Base-by-base conservation (phyloP, 352 stramenopile genomes). In the Pythium utonaiense region DNA sequence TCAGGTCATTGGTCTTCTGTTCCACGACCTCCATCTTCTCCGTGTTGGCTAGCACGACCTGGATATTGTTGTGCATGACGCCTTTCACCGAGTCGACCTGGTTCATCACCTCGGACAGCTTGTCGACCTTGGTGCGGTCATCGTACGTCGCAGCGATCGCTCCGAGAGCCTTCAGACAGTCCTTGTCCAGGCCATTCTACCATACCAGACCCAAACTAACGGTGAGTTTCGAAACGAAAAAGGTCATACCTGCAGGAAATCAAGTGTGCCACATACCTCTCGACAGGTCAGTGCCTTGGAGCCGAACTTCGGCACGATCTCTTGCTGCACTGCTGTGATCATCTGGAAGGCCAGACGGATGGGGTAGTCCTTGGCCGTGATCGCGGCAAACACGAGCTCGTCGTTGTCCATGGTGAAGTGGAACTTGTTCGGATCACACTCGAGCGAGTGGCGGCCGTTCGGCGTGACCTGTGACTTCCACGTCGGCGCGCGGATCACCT, bases 401-500 rank as follows among this genome's bases (percentile, higher is more conserved):
- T 93, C 81, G 63, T 92, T 92, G 78, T 92, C 81, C 83, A 95
- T 92, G 14, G 80, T 93, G 62, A 93, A 93, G 65, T 95, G 83
- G 64, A 93, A 93, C 71, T 95, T 95, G 71, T 93, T 93, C 13
- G 80, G 81, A 56, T 93, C 81, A 62, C 85, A 93, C 51, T 95
- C 83, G 53, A 95, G 80, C 59, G 85, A 93, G 69, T 95, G 83
- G 61, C 83, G 79, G 42, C 78, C 80, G 62, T 95, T 93, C n/a
- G 81, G 85, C 42, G 80, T 88, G 40, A 95, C 85, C 60, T 95
- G 85, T 40, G 83, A 69, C 76, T 93, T 91, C 83, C 83, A 93
- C 69, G 83, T 95, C 38, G 85, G 83, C 45, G 83, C 83, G 34
- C 78, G 79, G 54, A 93, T 86, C 41, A 95, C 83, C 61, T 93